Evolutionary conservation across 306 rosid species (phyloP).

Genomic region (Vachellia pachyceras): DNA sequence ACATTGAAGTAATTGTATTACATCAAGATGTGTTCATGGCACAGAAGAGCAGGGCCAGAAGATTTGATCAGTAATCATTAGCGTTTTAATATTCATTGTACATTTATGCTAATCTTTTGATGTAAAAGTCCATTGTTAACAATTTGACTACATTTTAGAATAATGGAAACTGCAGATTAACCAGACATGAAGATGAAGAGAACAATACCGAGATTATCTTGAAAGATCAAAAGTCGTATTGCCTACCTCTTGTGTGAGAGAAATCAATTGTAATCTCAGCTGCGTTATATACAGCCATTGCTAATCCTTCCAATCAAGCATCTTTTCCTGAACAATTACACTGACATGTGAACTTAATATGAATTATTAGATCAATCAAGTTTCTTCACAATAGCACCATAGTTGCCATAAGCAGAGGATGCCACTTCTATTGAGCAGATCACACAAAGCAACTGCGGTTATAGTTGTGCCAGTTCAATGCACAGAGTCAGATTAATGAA

Average conservation of each 20-base stretch:
- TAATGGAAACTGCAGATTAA: neutral
- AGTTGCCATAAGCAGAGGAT: neutral
- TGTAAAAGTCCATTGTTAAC: neutral
- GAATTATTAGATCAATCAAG: neutral
- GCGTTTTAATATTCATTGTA: neutral
- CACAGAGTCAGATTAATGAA: neutral
- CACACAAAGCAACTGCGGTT: neutral
- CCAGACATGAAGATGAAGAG: neutral
- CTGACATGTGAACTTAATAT: neutral
- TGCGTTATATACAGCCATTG: neutral
- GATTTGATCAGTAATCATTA: neutral
- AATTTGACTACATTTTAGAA: neutral
- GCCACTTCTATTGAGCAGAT: neutral
- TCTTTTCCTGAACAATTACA: neutral
- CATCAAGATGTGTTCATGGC: neutral
- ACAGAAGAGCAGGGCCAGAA: neutral
- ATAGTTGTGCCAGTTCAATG: neutral
- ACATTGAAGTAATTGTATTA: neutral
- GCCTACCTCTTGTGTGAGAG: neutral
- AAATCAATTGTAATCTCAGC: neutral
- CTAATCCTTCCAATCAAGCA: neutral
- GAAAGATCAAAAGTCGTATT: slow-evolving; percentile 5
- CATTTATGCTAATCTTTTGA: neutral
- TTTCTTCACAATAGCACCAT: neutral
- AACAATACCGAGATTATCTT: neutral